Evolutionary conservation across 768 basidiomycete species (phyloP).

Genomic region (Hericium erinaceus): DNA sequence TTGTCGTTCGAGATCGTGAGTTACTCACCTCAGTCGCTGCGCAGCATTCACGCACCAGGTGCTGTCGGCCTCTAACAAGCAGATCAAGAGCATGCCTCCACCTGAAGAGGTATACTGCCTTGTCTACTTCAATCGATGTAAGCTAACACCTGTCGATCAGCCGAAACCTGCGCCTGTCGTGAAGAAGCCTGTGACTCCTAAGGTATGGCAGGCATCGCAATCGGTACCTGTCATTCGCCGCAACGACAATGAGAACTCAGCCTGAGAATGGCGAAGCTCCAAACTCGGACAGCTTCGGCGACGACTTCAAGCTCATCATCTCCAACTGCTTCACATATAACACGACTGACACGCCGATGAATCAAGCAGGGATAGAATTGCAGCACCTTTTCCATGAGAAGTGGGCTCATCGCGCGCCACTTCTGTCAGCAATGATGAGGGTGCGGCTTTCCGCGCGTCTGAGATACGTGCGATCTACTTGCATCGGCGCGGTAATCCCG

Average conservation of each 20-base stretch:
- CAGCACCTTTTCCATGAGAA: conserved; percentile 87
- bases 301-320: conserved; percentile 93
- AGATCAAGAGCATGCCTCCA: too few species aligned
- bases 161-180: conserved; percentile 29
- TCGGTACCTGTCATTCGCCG: conserved; percentile 79
- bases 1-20: too few species aligned
- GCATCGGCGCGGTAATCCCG: too few species aligned
- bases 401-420: conserved; percentile 69
- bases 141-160: conserved; percentile 22
- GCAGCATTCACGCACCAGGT: too few species aligned
- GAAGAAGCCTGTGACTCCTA: conserved; percentile 30
- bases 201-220: conserved; percentile 62
- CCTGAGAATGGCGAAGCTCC: conserved; percentile 70
- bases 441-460: conserved; percentile 20
- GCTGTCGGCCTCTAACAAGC: too few species aligned
- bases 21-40: too few species aligned
- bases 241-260: conserved; percentile 51
- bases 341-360: conserved; percentile 85
- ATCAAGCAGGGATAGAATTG: conserved; percentile 78
- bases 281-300: conserved; percentile 72
- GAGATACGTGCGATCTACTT: too few species aligned
- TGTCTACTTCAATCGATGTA: background rate
- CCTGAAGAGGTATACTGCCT: too few species aligned
- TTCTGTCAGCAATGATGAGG: conserved; percentile 44
- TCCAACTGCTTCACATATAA: conserved; percentile 88